Evolutionary conservation across 1,284 basidiomycete genomes (phyloP).

Genomic region (Fistulinella staudtii): DNA sequence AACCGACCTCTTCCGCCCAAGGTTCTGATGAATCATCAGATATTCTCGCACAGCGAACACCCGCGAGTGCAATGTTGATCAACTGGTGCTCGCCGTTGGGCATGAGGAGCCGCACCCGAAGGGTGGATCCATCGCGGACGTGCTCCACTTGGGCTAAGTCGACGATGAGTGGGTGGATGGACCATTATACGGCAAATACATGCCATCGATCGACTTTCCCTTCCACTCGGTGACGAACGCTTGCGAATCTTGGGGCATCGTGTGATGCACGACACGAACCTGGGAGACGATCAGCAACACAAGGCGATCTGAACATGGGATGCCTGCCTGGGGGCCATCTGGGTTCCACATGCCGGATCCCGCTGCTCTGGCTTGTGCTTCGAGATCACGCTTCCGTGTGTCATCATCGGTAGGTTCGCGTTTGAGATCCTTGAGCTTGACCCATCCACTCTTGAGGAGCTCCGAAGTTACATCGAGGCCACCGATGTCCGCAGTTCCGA

Average conservation of each 20-base stretch:
- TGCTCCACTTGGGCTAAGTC: constrained; percentile 83
- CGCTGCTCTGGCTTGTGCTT: constrained; percentile 74
- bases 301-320: background rate
- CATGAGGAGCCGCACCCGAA: constrained; percentile 86
- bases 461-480: constrained; percentile 75
- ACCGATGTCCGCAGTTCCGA: constrained; percentile 68
- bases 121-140: constrained; percentile 89
- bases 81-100: constrained; percentile 87
- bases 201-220: constrained; percentile 84
- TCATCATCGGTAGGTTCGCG: constrained; percentile 78
- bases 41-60: constrained; percentile 76
- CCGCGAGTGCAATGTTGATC: constrained; percentile 81
- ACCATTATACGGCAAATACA: constrained; percentile 12
- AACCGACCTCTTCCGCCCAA: constrained; percentile 78
- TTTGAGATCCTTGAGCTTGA: constrained; percentile 85
- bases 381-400: constrained; percentile 66
- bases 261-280: constrained; percentile 75
- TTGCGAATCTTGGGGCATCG: constrained; percentile 88
- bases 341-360: constrained; percentile 87
- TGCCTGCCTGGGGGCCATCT: constrained; percentile 69
- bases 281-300: constrained; percentile 30
- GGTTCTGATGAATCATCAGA: constrained; percentile 75
- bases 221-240: constrained; percentile 91
- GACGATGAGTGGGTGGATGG: constrained; percentile 3
- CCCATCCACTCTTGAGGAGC: constrained; percentile 86